Percentiles rank a stretch among this genome's conserved stretches.
These are phyloP conservation scores for Omphalotus guepiniiformis DNA, from an alignment of 768 basidiomycete species.

Conservation along the genomic window DNA sequence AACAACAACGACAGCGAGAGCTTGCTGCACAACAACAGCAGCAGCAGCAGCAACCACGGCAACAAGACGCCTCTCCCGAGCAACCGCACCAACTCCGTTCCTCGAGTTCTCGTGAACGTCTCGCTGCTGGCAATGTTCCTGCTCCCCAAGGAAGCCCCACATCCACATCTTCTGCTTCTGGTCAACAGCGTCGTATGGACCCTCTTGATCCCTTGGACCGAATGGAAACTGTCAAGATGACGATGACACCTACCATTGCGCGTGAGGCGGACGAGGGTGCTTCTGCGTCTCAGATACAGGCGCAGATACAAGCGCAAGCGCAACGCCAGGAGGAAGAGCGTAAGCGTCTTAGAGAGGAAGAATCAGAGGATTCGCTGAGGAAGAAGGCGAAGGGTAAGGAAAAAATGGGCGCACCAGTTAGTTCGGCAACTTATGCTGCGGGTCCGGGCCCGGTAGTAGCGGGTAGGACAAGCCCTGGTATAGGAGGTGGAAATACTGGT, in stretches of 20 bases:
- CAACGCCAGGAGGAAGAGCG: slow-evolving; percentile 47
- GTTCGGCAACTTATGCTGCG: slow-evolving; percentile 33
- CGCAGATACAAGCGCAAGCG: slow-evolving; percentile 27
- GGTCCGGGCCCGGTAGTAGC: slow-evolving; percentile 3
- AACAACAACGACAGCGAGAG: slow-evolving; percentile 23
- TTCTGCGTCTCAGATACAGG: slow-evolving; percentile 10
- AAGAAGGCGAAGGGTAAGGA: slow-evolving; percentile 47
- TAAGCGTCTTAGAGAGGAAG: slow-evolving; percentile 47
- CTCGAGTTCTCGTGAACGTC: slow-evolving; percentile 46
- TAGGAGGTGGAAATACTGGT: slow-evolving; percentile 14
- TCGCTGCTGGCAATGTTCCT: no score
- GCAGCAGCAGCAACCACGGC: slow-evolving; percentile 15
- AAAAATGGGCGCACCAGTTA: slow-evolving; percentile 44
- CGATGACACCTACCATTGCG: slow-evolving; percentile 74
- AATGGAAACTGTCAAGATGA: slow-evolving; percentile 72
- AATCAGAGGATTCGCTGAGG: slow-evolving; percentile 31
- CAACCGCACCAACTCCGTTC: slow-evolving; percentile 33
- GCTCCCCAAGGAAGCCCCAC: slow-evolving; percentile 5
- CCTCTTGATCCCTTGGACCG: slow-evolving; percentile 69
- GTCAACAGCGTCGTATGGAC: slow-evolving; percentile 24
- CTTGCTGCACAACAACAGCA: slow-evolving; percentile 26
- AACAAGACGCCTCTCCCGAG: slow-evolving; percentile 9
- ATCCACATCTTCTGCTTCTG: slow-evolving; percentile 19
- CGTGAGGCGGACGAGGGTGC: slow-evolving; percentile 41
- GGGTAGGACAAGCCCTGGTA: no score